phyloP scores from a whole-genome alignment of 1,284 basidiomycete species.

The Veloporphyrellus conicus region DNA sequence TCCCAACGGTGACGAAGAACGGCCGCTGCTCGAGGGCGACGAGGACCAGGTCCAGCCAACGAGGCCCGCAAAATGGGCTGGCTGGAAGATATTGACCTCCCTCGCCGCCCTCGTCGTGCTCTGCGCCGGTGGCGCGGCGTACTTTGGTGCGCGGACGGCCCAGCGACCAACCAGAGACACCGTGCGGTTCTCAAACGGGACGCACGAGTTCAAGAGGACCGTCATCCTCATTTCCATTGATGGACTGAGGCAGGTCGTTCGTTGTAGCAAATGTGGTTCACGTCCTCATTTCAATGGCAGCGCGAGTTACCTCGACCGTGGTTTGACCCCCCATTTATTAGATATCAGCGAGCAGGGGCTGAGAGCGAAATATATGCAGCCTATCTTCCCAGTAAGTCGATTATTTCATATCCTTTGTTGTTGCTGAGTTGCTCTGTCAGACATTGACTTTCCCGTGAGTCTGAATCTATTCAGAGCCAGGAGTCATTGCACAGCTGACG shows the following conservation, averaged over 20 bases:
- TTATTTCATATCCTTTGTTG: background rate
- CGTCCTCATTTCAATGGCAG: conserved; percentile 36
- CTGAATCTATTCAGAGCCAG: conserved; percentile 10
- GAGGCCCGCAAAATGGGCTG: rapidly evolving
- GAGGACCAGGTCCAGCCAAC: conserved; percentile 1
- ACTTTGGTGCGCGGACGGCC: conserved; percentile 6
- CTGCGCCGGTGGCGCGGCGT: conserved; percentile 8
- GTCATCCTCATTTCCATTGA: conserved; percentile 85
- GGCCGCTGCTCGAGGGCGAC: conserved; percentile 18
- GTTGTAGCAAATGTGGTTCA: background rate
- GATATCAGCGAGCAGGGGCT: conserved; percentile 75
- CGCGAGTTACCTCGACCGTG: conserved; percentile 79
- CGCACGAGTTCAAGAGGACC: conserved; percentile 72
- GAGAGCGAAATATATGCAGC: conserved; percentile 80
- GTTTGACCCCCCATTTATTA: conserved; percentile 75
- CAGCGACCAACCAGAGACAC: conserved; percentile 4
- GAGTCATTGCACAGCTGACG: background rate
- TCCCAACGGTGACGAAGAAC: conserved; percentile 20
- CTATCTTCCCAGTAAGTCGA: conserved; percentile 74
- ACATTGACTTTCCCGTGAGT: conserved; percentile 85
- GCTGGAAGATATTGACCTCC: conserved; percentile 17
- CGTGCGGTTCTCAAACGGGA: conserved; percentile 56
- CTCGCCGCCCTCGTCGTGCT: conserved; percentile 20
- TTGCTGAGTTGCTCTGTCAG: conserved; percentile 35
- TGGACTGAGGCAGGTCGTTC: conserved; percentile 60